A percentile compares a stretch with the other conserved stretches of the same genome.
Evolutionary conservation across 441 rosid species (phyloP).

Genomic region (Pelargonium myrrhifolium): DNA sequence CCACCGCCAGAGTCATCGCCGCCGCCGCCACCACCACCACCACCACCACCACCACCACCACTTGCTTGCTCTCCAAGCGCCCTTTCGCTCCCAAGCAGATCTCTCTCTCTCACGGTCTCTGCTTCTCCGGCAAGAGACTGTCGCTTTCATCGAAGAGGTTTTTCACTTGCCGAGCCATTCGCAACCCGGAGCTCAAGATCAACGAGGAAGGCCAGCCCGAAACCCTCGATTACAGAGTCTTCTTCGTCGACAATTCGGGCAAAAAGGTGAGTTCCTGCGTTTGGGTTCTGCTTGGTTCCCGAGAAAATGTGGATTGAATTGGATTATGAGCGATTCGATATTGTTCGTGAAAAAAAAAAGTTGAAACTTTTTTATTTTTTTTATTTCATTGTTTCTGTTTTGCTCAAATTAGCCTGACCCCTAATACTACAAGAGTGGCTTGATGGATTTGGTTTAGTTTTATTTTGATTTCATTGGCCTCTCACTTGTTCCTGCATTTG

Average conservation of each 20-base stretch:
- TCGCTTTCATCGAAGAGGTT: slow-evolving; percentile 35
- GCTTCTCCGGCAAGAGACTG: slow-evolving; percentile 24
- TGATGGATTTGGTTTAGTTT: no score
- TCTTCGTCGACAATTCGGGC: slow-evolving; percentile 62
- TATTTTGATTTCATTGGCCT: no score
- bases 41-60: slow-evolving; percentile 26
- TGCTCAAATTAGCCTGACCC: no score
- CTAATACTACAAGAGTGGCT: no score
- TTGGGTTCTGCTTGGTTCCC: slow-evolving; percentile 6
- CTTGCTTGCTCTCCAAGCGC: slow-evolving; percentile 36
- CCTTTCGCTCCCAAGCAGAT: slow-evolving; percentile 25
- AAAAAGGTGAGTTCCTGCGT: slow-evolving; percentile 42
- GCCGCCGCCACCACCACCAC: no score
- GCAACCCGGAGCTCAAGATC: slow-evolving; percentile 54
- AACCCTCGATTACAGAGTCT: slow-evolving; percentile 80
- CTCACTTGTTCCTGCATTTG: no score
- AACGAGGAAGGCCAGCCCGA: slow-evolving; percentile 75
- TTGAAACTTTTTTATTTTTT: no score
- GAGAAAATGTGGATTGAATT: slow-evolving; percentile 2
- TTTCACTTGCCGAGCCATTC: slow-evolving; percentile 61
- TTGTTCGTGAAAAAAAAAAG: not conserved
- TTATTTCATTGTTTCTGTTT: no score
- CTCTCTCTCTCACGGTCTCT: slow-evolving; percentile 20
- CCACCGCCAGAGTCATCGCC: slow-evolving; percentile 34
- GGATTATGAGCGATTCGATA: not conserved